Evolutionary conservation across 2,329 filamentous ascomycete species (phyloP).

Genomic region (Aspergillus aculeatinus): DNA sequence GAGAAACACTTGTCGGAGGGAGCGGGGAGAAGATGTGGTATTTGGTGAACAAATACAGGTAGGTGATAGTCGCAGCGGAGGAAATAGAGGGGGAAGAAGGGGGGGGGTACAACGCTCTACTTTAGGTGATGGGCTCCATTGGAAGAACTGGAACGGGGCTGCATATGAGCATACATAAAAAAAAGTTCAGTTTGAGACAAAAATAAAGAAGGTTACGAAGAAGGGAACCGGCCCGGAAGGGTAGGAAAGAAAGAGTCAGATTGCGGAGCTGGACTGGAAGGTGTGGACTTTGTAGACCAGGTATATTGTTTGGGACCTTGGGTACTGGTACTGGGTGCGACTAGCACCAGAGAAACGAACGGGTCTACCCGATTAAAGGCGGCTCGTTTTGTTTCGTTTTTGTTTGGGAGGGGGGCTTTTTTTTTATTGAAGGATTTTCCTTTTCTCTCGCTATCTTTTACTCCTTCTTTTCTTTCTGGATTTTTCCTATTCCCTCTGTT

Average conservation of each 20-base stretch:
- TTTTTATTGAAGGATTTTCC: not conserved
- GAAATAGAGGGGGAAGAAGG: constrained; percentile 1
- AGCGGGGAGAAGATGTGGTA: constrained; percentile 2
- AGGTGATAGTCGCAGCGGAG: constrained; percentile 4
- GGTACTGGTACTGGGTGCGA: constrained; percentile 7
- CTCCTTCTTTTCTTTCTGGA: constrained; percentile 6
- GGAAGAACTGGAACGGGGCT: constrained; percentile 24
- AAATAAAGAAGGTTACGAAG: constrained; percentile 9
- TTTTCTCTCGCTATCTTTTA: constrained; percentile 1
- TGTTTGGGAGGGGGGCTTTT: not conserved
- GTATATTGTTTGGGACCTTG: constrained; percentile 15
- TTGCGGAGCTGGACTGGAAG: constrained; percentile 21
- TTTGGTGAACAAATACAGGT: not conserved
- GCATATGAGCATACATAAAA: constrained; percentile 19
- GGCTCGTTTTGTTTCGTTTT: constrained; percentile 3
- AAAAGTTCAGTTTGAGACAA: constrained; percentile 8
- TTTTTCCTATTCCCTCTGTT: not conserved
- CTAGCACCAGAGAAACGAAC: constrained; percentile 16
- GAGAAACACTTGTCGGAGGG: constrained; percentile 1
- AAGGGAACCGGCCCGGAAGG: constrained; percentile 5
- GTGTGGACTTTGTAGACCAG: constrained; percentile 21
- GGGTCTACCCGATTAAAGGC: constrained; percentile 20
- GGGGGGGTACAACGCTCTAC: constrained; percentile 7
- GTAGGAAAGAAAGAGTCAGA: constrained; percentile 14
- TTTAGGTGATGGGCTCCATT: constrained; percentile 21